Evolutionary conservation across 306 rosid species (phyloP).

Genomic region (Mucuna pruriens): DNA sequence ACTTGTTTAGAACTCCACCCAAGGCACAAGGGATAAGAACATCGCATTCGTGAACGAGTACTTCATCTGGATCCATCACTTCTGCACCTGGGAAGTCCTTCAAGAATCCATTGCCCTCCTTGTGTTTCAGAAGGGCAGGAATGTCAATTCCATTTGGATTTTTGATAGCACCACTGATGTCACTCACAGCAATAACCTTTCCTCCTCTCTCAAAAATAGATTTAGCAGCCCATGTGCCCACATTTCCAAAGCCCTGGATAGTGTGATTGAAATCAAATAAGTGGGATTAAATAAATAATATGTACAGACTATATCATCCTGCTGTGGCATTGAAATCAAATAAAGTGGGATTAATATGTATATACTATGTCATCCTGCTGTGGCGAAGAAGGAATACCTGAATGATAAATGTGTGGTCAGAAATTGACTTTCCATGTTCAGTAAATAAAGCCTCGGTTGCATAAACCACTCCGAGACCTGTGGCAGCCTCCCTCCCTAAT

Average conservation of each 20-base stretch:
- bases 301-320: background rate
- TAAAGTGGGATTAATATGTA: background rate
- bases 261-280: background rate
- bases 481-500: conserved; percentile 77
- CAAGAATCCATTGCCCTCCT: conserved; percentile 40
- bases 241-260: conserved; percentile 73
- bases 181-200: conserved; percentile 73
- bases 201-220: conserved; percentile 68
- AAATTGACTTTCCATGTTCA: conserved; percentile 63
- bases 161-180: conserved; percentile 69
- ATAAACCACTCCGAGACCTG: conserved; percentile 69
- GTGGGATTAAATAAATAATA: background rate
- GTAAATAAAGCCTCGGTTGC: conserved; percentile 72
- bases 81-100: conserved; percentile 61
- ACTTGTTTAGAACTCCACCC: conserved; percentile 74
- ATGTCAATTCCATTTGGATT: conserved; percentile 70
- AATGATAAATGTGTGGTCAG: conserved; percentile 59
- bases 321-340: conserved; percentile 4
- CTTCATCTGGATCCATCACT: conserved; percentile 58
- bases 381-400: conserved; percentile 51
- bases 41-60: conserved; percentile 75
- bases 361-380: background rate
- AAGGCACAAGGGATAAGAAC: conserved; percentile 80
- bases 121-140: conserved; percentile 59
- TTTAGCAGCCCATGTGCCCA: conserved; percentile 81